Percentiles rank a stretch among this genome's conserved stretches.
Conservation (phyloP, 176 grass and related monocot species). For the Oryza punctata region DNA sequence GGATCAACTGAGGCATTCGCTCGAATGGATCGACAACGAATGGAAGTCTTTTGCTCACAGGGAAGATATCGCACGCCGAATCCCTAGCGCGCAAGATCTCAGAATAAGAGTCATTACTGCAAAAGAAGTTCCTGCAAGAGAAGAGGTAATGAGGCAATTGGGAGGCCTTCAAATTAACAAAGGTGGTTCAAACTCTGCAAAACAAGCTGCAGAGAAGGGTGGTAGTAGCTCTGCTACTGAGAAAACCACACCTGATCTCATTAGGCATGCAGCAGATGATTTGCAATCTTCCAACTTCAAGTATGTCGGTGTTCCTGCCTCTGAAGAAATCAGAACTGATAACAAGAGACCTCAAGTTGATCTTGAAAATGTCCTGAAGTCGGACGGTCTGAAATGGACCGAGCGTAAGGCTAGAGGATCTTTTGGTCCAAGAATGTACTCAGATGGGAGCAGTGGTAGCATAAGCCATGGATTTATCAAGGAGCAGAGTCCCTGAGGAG, state of each 20-base stretch:
- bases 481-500: conserved; percentile 4
- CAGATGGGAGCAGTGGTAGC: conserved; percentile 33
- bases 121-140: not conserved
- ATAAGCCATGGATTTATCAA: conserved; percentile 27
- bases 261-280: not conserved
- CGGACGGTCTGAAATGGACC: conserved; percentile 46
- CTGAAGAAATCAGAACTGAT: not conserved
- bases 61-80: conserved; percentile 34
- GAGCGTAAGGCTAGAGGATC: conserved; percentile 48
- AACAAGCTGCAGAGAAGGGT: too few species aligned
- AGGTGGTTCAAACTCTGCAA: too few species aligned
- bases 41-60: conserved; percentile 48
- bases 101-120: not conserved
- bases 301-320: not conserved
- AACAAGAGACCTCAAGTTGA: not conserved
- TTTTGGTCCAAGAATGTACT: conserved; percentile 23
- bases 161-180: too few species aligned
- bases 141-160: not conserved
- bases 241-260: not conserved
- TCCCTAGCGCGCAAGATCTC: not conserved
- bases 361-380: conserved; percentile 35
- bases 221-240: too few species aligned
- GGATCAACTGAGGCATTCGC: conserved; percentile 44
- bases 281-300: not conserved
- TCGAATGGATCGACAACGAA: conserved; percentile 52